Base-by-base conservation (phyloP, 129 eudicot species). In the Chrysanthemum lavandulifolium region DNA sequence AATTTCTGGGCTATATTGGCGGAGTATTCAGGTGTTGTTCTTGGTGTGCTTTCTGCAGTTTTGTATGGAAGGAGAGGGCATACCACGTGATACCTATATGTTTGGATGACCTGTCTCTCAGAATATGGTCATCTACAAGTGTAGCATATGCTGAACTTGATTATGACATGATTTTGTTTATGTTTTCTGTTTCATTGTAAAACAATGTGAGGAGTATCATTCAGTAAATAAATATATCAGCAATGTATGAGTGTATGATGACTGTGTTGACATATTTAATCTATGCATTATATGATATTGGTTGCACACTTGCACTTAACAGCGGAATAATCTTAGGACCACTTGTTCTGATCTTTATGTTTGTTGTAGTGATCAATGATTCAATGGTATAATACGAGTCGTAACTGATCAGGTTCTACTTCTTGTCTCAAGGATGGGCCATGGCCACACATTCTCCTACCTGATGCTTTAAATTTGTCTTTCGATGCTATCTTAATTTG, bases 341-440 rank as follows among this genome's bases (percentile, higher is more conserved):
- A 25, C 59, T 15, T 21, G 40, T 67, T 75, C 57, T 21, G 31
- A 33, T 15, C n/a, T 3, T 36, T 66, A 3, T 65, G 16, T 45
- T 43, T 55, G 56, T 12, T 58, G 63, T 61, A 48, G 36, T 49
- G 25, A 60, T 65, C n/a, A n/a, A n/a, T n/a, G n/a, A n/a, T n/a
- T n/a, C 43, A 5, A 43, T 23, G 55, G 51, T 31, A 47, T 36
- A 16, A 29, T 8, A 18, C 15, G n/a, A n/a, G n/a, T n/a, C 48
- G 13, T 51, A 54, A 57, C 73, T 73, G 49, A 68, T 52, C 75
- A 92, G 96, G 95, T 93, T 29, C 82, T 93, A 93, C 83, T 89
- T 93, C 78, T 77, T 93, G 66, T 93, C 96, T 72, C 88, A 89
- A 86, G 98, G 98, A 76, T 93, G 98, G 98, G 92, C 98, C 71